Conservation (phyloP, 176 grass and related monocot species). For the Urochloa ruziziensis region DNA sequence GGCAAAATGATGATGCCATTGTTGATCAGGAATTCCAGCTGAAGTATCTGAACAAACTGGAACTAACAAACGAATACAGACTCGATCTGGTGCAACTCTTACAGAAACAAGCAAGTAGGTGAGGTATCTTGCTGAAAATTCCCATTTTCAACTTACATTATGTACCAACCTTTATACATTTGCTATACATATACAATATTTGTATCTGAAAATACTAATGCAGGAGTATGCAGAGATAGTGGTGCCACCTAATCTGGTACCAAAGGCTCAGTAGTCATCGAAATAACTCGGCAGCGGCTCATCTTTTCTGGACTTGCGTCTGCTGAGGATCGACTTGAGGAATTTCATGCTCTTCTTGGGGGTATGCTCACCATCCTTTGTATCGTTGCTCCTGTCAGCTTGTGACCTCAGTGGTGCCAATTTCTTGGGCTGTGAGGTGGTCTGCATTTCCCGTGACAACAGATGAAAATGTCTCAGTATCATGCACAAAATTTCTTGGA, state of each 20-base stretch:
- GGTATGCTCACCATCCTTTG: conserved; percentile 57
- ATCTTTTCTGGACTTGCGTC: conserved; percentile 95
- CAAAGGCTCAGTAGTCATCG: conserved; percentile 60
- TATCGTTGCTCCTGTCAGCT: conserved; percentile 50
- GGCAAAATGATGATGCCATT: background rate
- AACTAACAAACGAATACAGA: background rate
- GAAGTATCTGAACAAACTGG: background rate
- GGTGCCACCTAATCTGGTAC: background rate
- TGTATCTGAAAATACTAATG: background rate
- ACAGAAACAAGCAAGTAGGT: background rate
- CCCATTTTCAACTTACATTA: background rate
- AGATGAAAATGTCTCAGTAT: conserved; percentile 5
- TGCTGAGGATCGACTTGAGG: conserved; percentile 81
- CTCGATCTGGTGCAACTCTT: background rate
- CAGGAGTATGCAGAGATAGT: background rate
- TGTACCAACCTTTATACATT: background rate
- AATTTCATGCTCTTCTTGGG: conserved; percentile 80
- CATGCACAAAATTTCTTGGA: background rate
- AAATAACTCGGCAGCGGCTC: conserved; percentile 57
- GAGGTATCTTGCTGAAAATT: background rate
- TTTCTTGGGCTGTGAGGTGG: conserved; percentile 57
- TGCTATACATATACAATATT: conserved; percentile 26
- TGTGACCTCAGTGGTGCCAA: conserved; percentile 56
- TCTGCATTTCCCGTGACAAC: conserved; percentile 12
- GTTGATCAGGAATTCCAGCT: background rate